phyloP scores from a whole-genome alignment of 257 asterid genomes.

The Forsythia suspensa region DNA sequence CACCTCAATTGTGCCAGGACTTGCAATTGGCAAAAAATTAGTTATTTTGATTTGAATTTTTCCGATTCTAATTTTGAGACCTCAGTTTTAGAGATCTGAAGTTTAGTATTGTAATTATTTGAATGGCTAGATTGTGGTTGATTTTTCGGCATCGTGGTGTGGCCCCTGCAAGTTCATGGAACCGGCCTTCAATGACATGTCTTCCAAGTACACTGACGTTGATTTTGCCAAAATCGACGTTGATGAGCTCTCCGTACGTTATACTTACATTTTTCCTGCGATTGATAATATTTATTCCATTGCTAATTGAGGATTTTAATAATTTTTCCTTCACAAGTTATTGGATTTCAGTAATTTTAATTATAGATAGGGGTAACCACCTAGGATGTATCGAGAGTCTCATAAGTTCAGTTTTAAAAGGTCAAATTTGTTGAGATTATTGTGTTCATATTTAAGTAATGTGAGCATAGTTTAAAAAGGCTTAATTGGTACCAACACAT shows the following conservation, averaged over 20 bases:
- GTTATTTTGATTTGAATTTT: neutral
- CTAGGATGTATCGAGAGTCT: too few relatives aligned
- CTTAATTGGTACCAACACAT: too few relatives aligned
- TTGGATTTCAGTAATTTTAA: neutral
- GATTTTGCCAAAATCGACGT: conserved; percentile 86
- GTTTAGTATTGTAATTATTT: neutral
- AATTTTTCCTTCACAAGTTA: neutral
- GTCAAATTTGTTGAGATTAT: too few relatives aligned
- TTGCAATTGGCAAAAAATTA: neutral
- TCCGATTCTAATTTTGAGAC: neutral
- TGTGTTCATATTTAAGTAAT: too few relatives aligned
- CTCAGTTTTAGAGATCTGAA: conserved; percentile 26
- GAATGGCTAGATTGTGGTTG: conserved; percentile 67
- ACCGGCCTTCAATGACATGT: conserved; percentile 55
- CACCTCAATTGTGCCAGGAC: neutral
- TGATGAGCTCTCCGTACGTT: conserved; percentile 70
- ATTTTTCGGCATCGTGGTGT: conserved; percentile 89
- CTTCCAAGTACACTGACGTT: conserved; percentile 62
- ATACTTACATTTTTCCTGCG: neutral
- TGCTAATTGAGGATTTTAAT: neutral
- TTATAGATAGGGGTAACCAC: neutral
- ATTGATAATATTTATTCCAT: neutral
- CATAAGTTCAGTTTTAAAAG: too few relatives aligned
- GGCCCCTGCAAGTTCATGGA: conserved; percentile 91
- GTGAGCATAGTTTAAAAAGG: too few relatives aligned